Evolutionary conservation across 495 filamentous ascomycete genomes (phyloP), one percentile per base, ranked within the genome.

Genomic region (Lasiosphaeria hispida): DNA sequence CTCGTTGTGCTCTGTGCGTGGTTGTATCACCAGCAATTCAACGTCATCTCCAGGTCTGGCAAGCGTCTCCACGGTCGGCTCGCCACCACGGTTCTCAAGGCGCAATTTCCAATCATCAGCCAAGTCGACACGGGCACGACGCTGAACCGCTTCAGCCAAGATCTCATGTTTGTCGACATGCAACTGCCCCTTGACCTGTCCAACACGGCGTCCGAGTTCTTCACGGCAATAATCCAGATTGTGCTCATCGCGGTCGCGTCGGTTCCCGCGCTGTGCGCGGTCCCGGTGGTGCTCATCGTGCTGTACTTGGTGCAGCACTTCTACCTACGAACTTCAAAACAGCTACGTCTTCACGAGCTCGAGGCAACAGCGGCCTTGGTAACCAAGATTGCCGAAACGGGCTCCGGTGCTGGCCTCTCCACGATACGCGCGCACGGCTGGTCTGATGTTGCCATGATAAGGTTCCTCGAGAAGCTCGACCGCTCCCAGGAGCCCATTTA

Each of bases 311-410:
- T 80, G 8, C 79, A 82, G 52, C 62, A 55, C 7, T 74, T 71
- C 62, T 83, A 83, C 51, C 67, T 81, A 0, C 75, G 76, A 3
- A 77, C 75, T 2, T 77, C 75, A 2, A 76, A 78, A 7, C 81
- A 82, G 48, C 47, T 83, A 7, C 71, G 81, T 18, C 54, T 80
- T 1, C 63, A 83, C 6, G 80, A 83, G 40, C 71, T 83, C 6
- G 79, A 85, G 58, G 66, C 74, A 8, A 81, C 81, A 59, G 69
- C 73, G 7, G 72, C 72, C 1, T 58, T 80, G 0, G 75, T 73
- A 49, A 64, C 73, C 11, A 66, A 73, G 34, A 72, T 76, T 39
- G 49, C 67, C 41, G 72, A 77, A 43, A 70, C 68, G 0, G 42
- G 70, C n/a, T 30, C 23, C 2, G 23, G 23, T 5, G 51, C 61